Conservation (phyloP, 805 yeast genomes). For the Starmerella bombicola region DNA sequence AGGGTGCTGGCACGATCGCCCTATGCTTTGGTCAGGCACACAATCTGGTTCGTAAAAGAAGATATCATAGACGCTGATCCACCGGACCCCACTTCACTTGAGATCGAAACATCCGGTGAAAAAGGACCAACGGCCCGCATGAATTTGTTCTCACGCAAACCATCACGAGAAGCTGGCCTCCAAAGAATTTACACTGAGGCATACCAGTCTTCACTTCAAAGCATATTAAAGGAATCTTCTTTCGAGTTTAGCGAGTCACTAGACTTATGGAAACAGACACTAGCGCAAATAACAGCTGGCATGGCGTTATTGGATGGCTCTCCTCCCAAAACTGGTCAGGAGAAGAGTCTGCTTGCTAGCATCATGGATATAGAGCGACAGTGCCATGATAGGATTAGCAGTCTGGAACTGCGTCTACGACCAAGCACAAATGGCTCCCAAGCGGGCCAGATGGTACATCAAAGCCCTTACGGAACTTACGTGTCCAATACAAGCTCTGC, state of each 20-base stretch:
- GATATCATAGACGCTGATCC: no score
- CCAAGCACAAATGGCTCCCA: constrained; percentile 7
- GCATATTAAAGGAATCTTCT: constrained; percentile 31
- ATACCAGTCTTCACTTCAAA: constrained; percentile 32
- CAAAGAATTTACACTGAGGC: constrained; percentile 33
- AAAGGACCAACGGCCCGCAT: no score
- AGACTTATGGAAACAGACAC: constrained; percentile 30
- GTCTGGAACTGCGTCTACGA: constrained; percentile 14
- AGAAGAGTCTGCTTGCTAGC: constrained; percentile 28
- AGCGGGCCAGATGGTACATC: constrained; percentile 9
- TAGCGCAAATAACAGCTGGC: constrained; percentile 26
- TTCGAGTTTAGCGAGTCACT: constrained; percentile 29
- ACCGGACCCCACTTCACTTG: no score
- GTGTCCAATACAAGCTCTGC: constrained; percentile 7
- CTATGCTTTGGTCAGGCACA: no score
- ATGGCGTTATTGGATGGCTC: constrained; percentile 26
- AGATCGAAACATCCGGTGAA: no score
- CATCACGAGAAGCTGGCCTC: constrained; percentile 22
- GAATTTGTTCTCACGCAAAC: constrained; percentile 20
- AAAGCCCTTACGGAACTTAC: constrained; percentile 24
- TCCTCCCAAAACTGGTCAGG: constrained; percentile 28
- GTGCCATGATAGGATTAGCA: constrained; percentile 30
- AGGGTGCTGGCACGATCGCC: no score
- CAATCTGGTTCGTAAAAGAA: no score
- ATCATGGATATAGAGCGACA: constrained; percentile 33